Base-by-base conservation (phyloP, 2,329 filamentous ascomycete species). In the Paramyrothecium roridum region DNA sequence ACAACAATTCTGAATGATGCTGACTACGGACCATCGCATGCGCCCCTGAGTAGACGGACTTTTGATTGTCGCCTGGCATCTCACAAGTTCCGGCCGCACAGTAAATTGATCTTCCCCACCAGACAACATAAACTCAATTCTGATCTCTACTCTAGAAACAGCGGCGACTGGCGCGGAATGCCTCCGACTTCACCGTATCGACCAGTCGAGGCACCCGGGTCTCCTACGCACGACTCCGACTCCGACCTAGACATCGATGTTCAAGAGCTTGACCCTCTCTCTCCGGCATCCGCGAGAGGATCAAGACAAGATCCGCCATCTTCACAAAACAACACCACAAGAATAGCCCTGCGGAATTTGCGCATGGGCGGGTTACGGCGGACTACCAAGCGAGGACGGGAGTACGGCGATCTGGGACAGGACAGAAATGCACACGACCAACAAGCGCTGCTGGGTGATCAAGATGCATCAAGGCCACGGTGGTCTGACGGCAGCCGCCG, bases 231-330 rank as follows among this genome's bases (percentile, higher is more conserved):
- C 73, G 88, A 92, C 68, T 90, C 87, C 68, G 89, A 93, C 55
- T 72, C 74, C 59, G 89, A 93, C 69, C 83, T 95, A 65, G 88
- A 93, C 65, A 81, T 95, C 64, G 88, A 91, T 66, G 81, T 91
- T 63, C 82, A 91, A 66, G 90, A 93, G 77, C 85, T 95, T 62
- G 89, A 93, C 68, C 89, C 90, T 68, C 68, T 74, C 56, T 73
- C 75, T n/a, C 67, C 68, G 61, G 65, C 68, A 63, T 65, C 71
- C 62, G 58, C 67, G 56, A 63, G 68, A 50, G 67, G 66, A 50
- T 58, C 67, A 47, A 62, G 59, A 50, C 67, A 67, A 59, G 68
- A 69, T 48, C 63, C 54, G 46, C 54, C 60, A 37, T 59, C 64
- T 20, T 49, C 61, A 30, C 76, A 80, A 61, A 73, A 77, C 56